Evolutionary conservation across 2,329 filamentous ascomycete genomes (phyloP), one percentile per base, ranked within the genome.

Genomic region (Mollisia scopiformis): DNA sequence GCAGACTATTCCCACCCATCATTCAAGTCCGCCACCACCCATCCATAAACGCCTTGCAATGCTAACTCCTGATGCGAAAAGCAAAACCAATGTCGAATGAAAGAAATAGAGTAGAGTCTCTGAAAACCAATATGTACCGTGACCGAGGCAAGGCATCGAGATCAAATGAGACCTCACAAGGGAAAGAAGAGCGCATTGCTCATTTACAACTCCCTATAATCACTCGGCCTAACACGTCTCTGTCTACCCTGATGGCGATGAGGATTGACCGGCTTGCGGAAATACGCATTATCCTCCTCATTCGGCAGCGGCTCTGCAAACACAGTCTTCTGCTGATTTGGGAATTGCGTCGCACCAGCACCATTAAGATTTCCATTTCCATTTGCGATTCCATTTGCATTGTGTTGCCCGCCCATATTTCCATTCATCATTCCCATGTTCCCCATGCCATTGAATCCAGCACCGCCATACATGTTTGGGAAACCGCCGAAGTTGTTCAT

Each of bases 221-320:
- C 95, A 74, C 92, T 95, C 11, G 93, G 93, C 58, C 95, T 85
- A 57, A 91, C 87, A 69, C 92, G 84, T 66, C 89, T 86, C 70
- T 92, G 88, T 70, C 90, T 86, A 72, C 93, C 92, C 75, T 93
- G 89, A 73, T 95, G 91, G 54, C 95, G 87, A 73, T 97, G 91
- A 2, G 93, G 94, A 73, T 99, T 99, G 64, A 98, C 91, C 0
- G 95, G 95, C 75, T 97, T 94, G 60, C 95, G 86, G 75, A 98
- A 96, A 77, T 99, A 99, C 6, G 95, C 91, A 62, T 93, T 92
- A 60, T 96, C 93, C 58, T 96, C 92, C 65, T 87, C 86, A 61
- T 84, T 88, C 2, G 83, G 82, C 61, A 81, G 78, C 13, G 82
- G 80, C 19, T 81, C 80, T 33, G 79, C 78, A 68, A 84, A 74